A percentile compares a stretch with the other conserved stretches of the same genome.
Evolutionary conservation across 1,284 basidiomycete genomes (phyloP).

Genomic region (Fomitiporia mediterranea): DNA sequence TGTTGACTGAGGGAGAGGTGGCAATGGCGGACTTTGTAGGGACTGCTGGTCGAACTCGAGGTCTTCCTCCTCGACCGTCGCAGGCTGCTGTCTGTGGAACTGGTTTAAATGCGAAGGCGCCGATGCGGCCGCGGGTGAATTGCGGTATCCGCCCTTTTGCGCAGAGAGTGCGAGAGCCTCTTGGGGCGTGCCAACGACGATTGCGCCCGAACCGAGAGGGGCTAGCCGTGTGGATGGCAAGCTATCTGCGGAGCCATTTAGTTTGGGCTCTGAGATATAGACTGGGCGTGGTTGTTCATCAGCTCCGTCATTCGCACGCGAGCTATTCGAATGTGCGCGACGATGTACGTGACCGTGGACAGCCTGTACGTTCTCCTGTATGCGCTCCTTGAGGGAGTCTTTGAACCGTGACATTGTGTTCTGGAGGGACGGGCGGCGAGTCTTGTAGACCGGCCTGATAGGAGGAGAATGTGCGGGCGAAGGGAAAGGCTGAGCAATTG

Average conservation of each 20-base stretch:
- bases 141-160: conserved; percentile 21
- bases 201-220: conserved; percentile 60
- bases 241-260: conserved; percentile 31
- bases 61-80: conserved; percentile 28
- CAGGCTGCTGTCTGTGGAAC: conserved; percentile 26
- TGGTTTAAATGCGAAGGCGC: conserved; percentile 24
- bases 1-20: conserved; percentile 40
- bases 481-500: conserved; percentile 6
- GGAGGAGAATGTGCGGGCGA: background rate
- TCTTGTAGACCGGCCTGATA: background rate
- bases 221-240: conserved; percentile 29
- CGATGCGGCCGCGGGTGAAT: conserved; percentile 10
- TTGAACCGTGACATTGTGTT: conserved; percentile 16
- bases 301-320: background rate
- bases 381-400: conserved; percentile 12
- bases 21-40: conserved; percentile 50
- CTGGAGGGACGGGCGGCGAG: conserved; percentile 13
- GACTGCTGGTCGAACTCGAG: conserved; percentile 26
- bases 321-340: conserved; percentile 6
- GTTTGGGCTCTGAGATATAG: conserved; percentile 59
- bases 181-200: conserved; percentile 67
- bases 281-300: conserved; percentile 41
- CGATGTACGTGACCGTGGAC: conserved; percentile 26
- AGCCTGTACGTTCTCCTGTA: conserved; percentile 26
- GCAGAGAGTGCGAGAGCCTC: conserved; percentile 48